phyloP scores from a whole-genome alignment of 164 flowering plant genomes.

The Berberis thunbergii region DNA sequence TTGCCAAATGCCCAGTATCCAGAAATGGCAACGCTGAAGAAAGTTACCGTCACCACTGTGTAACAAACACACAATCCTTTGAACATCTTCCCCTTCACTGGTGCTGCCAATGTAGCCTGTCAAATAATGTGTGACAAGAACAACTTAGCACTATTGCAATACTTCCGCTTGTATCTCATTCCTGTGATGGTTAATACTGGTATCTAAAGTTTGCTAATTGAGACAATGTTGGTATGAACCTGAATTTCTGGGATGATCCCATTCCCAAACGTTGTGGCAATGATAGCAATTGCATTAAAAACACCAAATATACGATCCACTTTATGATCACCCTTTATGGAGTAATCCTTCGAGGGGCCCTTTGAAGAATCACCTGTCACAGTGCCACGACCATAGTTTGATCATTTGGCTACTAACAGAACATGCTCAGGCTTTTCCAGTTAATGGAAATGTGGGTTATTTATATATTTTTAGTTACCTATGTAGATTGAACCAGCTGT shows the following conservation, averaged over 20 bases:
- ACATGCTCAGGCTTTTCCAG: not conserved
- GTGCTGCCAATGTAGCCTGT: conserved; percentile 86
- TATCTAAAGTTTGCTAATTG: not conserved
- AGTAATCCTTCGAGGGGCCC: conserved; percentile 63
- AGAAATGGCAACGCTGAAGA: conserved; percentile 75
- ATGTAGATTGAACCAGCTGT: conserved; percentile 66
- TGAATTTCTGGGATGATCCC: conserved; percentile 97
- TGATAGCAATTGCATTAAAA: conserved; percentile 72
- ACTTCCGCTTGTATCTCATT: too few species aligned
- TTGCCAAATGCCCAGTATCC: conserved; percentile 99
- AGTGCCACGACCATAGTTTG: not conserved
- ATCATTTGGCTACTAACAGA: not conserved
- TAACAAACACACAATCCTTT: conserved; percentile 79
- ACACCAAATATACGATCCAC: conserved; percentile 46
- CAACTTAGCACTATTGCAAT: too few species aligned
- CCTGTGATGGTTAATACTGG: too few species aligned
- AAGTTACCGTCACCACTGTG: conserved; percentile 42
- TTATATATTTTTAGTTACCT: conserved; percentile 26
- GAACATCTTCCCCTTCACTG: conserved; percentile 90
- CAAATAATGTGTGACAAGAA: not conserved
- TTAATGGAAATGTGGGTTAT: too few species aligned
- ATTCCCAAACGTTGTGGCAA: conserved; percentile 90
- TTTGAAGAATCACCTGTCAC: conserved; percentile 58
- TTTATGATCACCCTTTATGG: conserved; percentile 20
- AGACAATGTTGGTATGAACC: conserved; percentile 23